Percentiles rank a stretch among this genome's conserved stretches.
Evolutionary conservation across 1,139 yeast species (phyloP).

Genomic region (Debaryomycetaceae sp.): DNA sequence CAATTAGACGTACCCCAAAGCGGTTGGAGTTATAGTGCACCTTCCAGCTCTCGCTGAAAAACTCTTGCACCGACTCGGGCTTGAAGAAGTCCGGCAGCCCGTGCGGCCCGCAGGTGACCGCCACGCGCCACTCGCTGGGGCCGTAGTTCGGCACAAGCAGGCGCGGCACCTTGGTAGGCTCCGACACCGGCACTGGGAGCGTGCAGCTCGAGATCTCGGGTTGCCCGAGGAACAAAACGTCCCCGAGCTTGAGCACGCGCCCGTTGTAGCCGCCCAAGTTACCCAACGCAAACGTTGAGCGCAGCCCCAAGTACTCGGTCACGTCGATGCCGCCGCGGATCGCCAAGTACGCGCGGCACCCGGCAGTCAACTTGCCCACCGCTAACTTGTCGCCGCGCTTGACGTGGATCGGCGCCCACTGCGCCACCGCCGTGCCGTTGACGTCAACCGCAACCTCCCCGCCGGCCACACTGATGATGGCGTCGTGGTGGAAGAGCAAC

Average conservation of each 20-base stretch:
- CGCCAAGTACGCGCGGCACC: slow-evolving; percentile 88
- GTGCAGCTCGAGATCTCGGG: slow-evolving; percentile 65
- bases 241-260: slow-evolving; percentile 85
- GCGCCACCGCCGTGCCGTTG: slow-evolving; percentile 50
- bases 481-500: slow-evolving; percentile 73
- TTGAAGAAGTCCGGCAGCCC: slow-evolving; percentile 94
- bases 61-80: slow-evolving; percentile 67
- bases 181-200: slow-evolving; percentile 66
- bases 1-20: slow-evolving; percentile 90
- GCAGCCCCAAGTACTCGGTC: slow-evolving; percentile 89
- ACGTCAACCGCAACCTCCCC: slow-evolving; percentile 67
- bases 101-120: slow-evolving; percentile 95
- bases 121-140: slow-evolving; percentile 64
- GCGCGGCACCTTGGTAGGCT: slow-evolving; percentile 54
- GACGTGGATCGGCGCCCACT: slow-evolving; percentile 67
- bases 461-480: slow-evolving; percentile 80
- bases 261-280: slow-evolving; percentile 95
- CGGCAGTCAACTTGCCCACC: slow-evolving; percentile 75
- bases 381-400: slow-evolving; percentile 71
- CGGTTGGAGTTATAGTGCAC: slow-evolving; percentile 95
- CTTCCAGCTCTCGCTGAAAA: slow-evolving; percentile 80
- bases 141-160: slow-evolving; percentile 55
- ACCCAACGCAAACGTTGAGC: slow-evolving; percentile 94
- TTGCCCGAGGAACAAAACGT: slow-evolving; percentile 80
- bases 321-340: slow-evolving; percentile 93